Base-by-base conservation (phyloP, 2,329 filamentous ascomycete species). In the Podosphaera xanthii region DNA sequence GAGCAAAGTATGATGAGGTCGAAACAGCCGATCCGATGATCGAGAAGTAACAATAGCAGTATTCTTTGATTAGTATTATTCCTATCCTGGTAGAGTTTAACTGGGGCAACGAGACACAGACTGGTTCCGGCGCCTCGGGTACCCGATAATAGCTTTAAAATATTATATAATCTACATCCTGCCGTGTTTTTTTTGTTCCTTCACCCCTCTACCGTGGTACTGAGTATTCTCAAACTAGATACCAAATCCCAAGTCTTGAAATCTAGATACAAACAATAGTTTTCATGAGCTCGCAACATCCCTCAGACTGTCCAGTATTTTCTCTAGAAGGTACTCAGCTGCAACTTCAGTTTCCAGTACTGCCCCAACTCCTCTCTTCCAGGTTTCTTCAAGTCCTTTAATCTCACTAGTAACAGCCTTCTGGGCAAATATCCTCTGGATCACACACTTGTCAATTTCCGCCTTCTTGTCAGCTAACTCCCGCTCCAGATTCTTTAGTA, bases 301-400 rank as follows among this genome's bases (percentile, higher is more conserved):
- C 65, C 77, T 75, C 70, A 83, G 76, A 69, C 77, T 76, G 65
- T 83, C 80, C 61, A 88, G 68, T 58, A 88, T 79, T 71, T 86
- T 77, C 64, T 74, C 73, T 67, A 81, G 76, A 65, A 96, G 66
- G 56, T 76, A 77, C 71, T 94, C 87, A 8, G 83, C 84, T 0
- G 89, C 92, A 59, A 91, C 77, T 74, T 96, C 87, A 0, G 87
- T 86, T 77, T 96, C 89, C 46, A 97, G 73, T 54, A 92, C 83
- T 61, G 81, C 78, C 2, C 86, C 85, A 1, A 97, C 80, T 33
- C 87, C 87, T 57, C 75, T 77, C 71, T 79, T 82, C 91, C 91
- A 97, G 2, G 78, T 79, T 61, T 87, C 81, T 67, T 94, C 87
- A 42, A 94, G 70, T 3, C 79, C 78, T 60, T 73, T 74, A 67